Base-by-base conservation (phyloP, 164 flowering plant genomes). In the Chimonanthus salicifolius region DNA sequence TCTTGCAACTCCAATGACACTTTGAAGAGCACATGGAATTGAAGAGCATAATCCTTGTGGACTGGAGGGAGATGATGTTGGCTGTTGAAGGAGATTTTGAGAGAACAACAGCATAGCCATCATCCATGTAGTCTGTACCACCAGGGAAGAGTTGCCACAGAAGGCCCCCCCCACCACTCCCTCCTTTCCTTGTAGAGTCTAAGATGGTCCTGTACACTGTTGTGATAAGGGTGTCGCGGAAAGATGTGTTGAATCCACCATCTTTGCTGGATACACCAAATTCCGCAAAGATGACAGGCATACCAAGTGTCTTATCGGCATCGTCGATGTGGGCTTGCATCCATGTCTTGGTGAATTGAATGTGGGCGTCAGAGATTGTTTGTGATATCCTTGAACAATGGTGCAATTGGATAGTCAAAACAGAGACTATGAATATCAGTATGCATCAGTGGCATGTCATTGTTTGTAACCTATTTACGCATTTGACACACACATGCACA, bases 111-210 rank as follows among this genome's bases (percentile, higher is more conserved):
- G 97, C 98, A 80, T 92, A 92, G 7, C 98, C 99, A 76, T 95
- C 99, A 72, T 95, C 89, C 98, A 92, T 92, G 78, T 91, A 86
- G 7, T 95, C 97, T 9, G 96, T 88, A 4, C 97, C 97, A 3
- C 89, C 91, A 0, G 99, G 97, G 76, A 91, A 92, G 20, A 95
- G 77, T 81, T 95, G 99, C 98, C 99, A 95, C 33, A 95, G 1
- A 7, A 95, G 85, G 81, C 86, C 85, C 10, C 98, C 99, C n/a
- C 86, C 87, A 0, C 93, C 97, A 67, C 93, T 80, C 65, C 99
- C 98, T 66, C 98, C 98, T 73, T 79, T 85, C 82, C 70, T 92
- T 3, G 90, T 83, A 0, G 97, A 92, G 75, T 87, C 74, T 76
- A 92, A 68, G 4, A 90, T 45, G 60, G 71, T 76, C 13, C 76